Evolutionary conservation across 352 stramenopile genomes (phyloP), one percentile per base, ranked within the genome.

Genomic region (Globisporangium alternatum): DNA sequence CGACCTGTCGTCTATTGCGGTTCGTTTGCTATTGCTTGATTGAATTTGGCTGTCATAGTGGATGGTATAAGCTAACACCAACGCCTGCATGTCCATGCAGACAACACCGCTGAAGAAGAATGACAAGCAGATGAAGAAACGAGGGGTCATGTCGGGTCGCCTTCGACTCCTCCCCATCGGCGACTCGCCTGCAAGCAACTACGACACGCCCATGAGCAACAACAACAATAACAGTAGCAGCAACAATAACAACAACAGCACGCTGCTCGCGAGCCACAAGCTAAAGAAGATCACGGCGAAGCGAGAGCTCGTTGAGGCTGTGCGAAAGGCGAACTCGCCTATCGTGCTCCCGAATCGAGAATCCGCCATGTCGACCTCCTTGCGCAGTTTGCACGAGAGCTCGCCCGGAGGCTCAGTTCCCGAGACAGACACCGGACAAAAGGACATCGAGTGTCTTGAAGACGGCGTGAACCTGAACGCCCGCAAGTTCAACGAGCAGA

Each of bases 401-500:
- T 45, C 44, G 12, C 52, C 60, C 9, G 56, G 53, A 31, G 71
- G 49, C 19, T 44, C 67, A 47, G 54, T 58, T 25, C 74, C 72
- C 0, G 78, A 87, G 49, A 72, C 60, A 1, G 71, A 88, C 17
- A 80, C 77, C 0, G 76, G 70, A 17, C 65, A 75, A 9, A 76
- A 77, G 60, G 86, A 95, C 60, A 76, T 93, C 25, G 80, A 89
- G 52, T 75, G 35, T 35, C 58, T 95, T 17, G 82, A 91, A 64
- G 84, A 92, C 61, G 79, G 84, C 21, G 83, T 95, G 13, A 77
- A 90, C 44, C 44, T 71, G 1, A 91, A 89, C 44, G 86, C 79
- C 0, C 69, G 84, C 33, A 91, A 91, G 70, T 95, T 86, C 65
- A 95, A 95, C 43, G 86, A 95, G 41, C 75, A 86, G 45, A 90